Base-by-base conservation (phyloP, 202 grass and related monocot species). In the Dendrocalamus latiflorus region DNA sequence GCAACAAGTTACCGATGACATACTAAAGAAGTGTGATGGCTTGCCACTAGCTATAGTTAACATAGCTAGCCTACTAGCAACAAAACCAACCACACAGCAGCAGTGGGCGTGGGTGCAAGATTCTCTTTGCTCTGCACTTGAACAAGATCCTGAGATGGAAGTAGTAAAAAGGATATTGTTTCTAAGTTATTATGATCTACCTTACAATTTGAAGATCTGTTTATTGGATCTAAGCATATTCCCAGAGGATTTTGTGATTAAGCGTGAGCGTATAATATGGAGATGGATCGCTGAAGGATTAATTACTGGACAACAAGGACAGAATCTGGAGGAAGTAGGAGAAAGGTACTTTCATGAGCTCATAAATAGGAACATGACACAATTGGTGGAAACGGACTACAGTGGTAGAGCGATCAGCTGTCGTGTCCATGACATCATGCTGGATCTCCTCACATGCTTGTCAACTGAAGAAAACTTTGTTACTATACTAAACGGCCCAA, bases 241-340 rank as follows among this genome's bases (percentile, higher is more conserved):
- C 33, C 84, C 72, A 51, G 83, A 90, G n/a, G 88, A 86, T 82
- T 45, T 49, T 49, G 11, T 16, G 38, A 68, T 0, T 65, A 74
- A 0, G 9, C 2, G 42, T 18, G 15, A 20, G 6, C 24, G 45
- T 50, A 33, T 90, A 13, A 66, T 79, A 70, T 33, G 57, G 36
- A 85, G 37, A 77, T 90, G 88, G 88, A 86, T 78, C 10, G 65
- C 82, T 21, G 51, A 90, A 78, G 83, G 77, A 59, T 86, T 90
- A 16, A 47, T 86, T 49, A 16, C 1, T 9, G 25, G 76, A 58
- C 17, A 39, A 30, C 65, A 12, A 17, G 55, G 47, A 4, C 54
- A 59, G 34, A 0, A 5, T 24, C 17, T 85, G 10, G 77, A 76
- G 6, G 87, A 70, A 25, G 68, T 55, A 7, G 82, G 53, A n/a